These are phyloP conservation scores for Cutaneotrichosporon sp. DNA, from an alignment of 1,284 basidiomycete genomes.

Conservation along the genomic window DNA sequence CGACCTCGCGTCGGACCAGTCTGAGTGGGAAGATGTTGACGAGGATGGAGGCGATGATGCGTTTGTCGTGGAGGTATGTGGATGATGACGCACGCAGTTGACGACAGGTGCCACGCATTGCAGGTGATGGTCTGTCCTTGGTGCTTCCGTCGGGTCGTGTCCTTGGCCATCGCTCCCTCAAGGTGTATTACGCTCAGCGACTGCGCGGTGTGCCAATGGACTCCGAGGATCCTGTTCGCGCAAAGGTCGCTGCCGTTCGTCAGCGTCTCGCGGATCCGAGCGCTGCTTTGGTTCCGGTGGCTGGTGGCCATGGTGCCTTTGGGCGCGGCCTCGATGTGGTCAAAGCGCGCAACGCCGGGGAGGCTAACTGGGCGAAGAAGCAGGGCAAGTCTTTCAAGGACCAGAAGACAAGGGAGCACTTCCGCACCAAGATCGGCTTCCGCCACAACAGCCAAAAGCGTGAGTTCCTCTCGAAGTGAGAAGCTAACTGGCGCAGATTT, in stretches of 20 bases:
- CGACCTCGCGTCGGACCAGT: constrained; percentile 67
- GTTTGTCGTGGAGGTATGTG: constrained; percentile 35
- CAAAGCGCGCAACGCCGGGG: constrained; percentile 88
- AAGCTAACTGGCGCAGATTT: constrained; percentile 57
- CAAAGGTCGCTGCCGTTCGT: constrained; percentile 65
- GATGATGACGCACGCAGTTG: constrained; percentile 46
- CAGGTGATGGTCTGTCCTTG: constrained; percentile 71
- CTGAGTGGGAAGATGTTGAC: constrained; percentile 51
- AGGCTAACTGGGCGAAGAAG: constrained; percentile 86
- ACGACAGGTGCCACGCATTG: constrained; percentile 34
- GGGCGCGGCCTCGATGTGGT: constrained; percentile 76
- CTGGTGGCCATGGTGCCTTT: constrained; percentile 79
- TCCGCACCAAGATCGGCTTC: constrained; percentile 69
- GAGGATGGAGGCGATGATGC: constrained; percentile 35
- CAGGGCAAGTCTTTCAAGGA: constrained; percentile 85
- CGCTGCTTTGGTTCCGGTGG: constrained; percentile 74
- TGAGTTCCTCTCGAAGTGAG: too few species aligned
- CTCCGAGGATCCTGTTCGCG: constrained; percentile 50
- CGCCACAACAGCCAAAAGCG: constrained; percentile 82
- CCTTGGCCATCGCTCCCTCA: constrained; percentile 86
- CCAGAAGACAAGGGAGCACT: constrained; percentile 71
- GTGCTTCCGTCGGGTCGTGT: constrained; percentile 89
- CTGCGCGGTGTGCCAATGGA: constrained; percentile 57
- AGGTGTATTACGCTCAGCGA: constrained; percentile 83
- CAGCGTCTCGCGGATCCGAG: constrained; percentile 74